A percentile compares a stretch with the other conserved stretches of the same genome.
phyloP scores from a whole-genome alignment of 192 early-diverging fungal genomes.

The Phycomyces blakesleeanus region DNA sequence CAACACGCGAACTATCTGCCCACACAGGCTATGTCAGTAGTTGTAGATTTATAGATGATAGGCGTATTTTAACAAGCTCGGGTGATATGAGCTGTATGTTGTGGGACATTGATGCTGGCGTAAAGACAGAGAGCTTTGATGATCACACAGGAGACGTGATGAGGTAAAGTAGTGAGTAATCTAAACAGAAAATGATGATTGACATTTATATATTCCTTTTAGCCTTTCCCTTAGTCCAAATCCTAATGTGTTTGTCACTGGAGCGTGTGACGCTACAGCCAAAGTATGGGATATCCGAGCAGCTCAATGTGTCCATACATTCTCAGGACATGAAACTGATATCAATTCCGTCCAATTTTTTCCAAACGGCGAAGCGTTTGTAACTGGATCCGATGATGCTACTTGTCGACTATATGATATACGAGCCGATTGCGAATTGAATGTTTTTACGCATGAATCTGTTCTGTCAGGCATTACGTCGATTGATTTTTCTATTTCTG shows the following conservation, averaged over 20 bases:
- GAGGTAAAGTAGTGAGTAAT: conserved; percentile 46
- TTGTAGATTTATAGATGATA: conserved; percentile 92
- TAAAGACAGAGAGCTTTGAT: conserved; percentile 92
- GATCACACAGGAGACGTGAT: conserved; percentile 98
- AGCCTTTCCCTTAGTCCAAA: conserved; percentile 85
- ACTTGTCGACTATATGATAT: conserved; percentile 96
- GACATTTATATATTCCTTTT: conserved; percentile 2
- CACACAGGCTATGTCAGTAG: conserved; percentile 96
- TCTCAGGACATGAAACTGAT: conserved; percentile 94
- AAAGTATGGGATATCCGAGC: conserved; percentile 98
- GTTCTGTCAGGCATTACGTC: conserved; percentile 99
- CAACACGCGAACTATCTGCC: conserved; percentile 86
- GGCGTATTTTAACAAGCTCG: conserved; percentile 90
- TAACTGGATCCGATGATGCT: conserved; percentile 97
- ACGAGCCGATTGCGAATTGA: conserved; percentile 96
- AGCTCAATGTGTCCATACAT: conserved; percentile 96
- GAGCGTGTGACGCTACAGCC: conserved; percentile 96
- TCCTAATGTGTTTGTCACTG: conserved; percentile 95
- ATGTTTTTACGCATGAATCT: conserved; percentile 97
- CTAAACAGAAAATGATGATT: neutral
- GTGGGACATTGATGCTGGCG: conserved; percentile 98
- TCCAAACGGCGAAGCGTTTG: conserved; percentile 97
- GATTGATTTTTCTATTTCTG: conserved; percentile 94
- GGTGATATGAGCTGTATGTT: conserved; percentile 99
- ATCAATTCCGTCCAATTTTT: conserved; percentile 99